These are phyloP conservation scores for Aspergillus funiculosus DNA, from an alignment of 495 filamentous ascomycete species.

Conservation along the genomic window DNA sequence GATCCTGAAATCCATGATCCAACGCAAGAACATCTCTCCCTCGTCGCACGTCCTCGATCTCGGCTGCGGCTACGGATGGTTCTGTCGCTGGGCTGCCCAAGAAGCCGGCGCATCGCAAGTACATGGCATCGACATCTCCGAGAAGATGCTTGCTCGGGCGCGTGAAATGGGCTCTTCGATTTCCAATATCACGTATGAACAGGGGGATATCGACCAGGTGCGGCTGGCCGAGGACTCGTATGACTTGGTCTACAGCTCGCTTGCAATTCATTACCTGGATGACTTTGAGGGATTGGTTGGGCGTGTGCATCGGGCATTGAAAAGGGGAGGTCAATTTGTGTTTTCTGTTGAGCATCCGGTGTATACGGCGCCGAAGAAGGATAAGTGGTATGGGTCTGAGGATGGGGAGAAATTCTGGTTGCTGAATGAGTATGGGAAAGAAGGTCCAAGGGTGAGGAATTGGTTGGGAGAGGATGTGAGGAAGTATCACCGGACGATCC, in stretches of 20 bases:
- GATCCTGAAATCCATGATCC: constrained; percentile 15
- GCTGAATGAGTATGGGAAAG: constrained; percentile 21
- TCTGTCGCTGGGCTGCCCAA: constrained; percentile 20
- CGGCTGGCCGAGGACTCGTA: constrained; percentile 2
- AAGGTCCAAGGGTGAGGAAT: constrained; percentile 17
- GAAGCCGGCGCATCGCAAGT: constrained; percentile 9
- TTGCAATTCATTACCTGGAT: constrained; percentile 16
- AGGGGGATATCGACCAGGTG: constrained; percentile 1
- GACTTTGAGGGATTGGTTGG: constrained; percentile 15
- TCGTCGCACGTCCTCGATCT: constrained; percentile 14
- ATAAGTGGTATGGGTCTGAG: constrained; percentile 6
- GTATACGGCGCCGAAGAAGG: constrained; percentile 16
- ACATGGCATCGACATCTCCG: constrained; percentile 19
- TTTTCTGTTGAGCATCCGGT: constrained; percentile 26
- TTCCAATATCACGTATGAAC: not conserved
- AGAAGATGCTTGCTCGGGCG: constrained; percentile 20
- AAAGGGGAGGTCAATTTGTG: constrained; percentile 9
- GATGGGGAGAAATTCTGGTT: constrained; percentile 15
- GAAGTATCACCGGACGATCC: constrained; percentile 26
- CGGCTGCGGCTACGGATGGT: constrained; percentile 26
- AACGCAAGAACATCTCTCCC: not conserved
- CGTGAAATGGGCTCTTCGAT: constrained; percentile 1
- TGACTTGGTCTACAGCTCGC: constrained; percentile 22
- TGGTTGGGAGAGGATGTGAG: constrained; percentile 22
- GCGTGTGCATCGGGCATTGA: constrained; percentile 2